Evolutionary conservation across 2,329 filamentous ascomycete genomes (phyloP).

Genomic region (Arthroderma uncinatum): DNA sequence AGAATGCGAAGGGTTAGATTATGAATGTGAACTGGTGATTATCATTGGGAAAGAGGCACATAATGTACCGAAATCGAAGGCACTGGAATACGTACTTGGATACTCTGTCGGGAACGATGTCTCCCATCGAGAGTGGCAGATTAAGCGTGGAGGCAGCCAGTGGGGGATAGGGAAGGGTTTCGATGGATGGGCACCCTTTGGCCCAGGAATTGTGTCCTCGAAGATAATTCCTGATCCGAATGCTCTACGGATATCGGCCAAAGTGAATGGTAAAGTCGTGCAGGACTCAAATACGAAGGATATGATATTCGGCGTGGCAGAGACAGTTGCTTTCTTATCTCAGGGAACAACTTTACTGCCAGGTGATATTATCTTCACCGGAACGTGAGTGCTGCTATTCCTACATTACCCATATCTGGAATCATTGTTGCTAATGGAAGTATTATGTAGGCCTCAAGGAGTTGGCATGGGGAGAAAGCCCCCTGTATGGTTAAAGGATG

Average conservation of each 20-base stretch:
- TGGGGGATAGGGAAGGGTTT: slow-evolving; percentile 65
- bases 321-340: slow-evolving; percentile 38
- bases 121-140: slow-evolving; percentile 68
- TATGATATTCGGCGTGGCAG: slow-evolving; percentile 39
- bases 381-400: slow-evolving; percentile 30
- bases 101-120: slow-evolving; percentile 69
- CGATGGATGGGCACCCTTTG: slow-evolving; percentile 63
- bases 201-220: slow-evolving; percentile 56
- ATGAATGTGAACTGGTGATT: slow-evolving; percentile 67
- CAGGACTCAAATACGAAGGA: slow-evolving; percentile 42
- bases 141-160: slow-evolving; percentile 56
- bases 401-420: background rate
- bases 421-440: slow-evolving; percentile 32
- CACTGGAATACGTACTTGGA: slow-evolving; percentile 61
- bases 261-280: slow-evolving; percentile 39
- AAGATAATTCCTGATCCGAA: slow-evolving; percentile 37
- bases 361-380: slow-evolving; percentile 35
- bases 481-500: slow-evolving; percentile 57
- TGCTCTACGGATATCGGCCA: slow-evolving; percentile 34
- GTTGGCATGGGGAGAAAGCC: slow-evolving; percentile 60
- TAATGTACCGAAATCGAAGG: slow-evolving; percentile 54
- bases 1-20: slow-evolving; percentile 56
- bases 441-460: slow-evolving; percentile 54
- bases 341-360: slow-evolving; percentile 33
- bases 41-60: slow-evolving; percentile 58